Base-by-base conservation (phyloP, 2,329 filamentous ascomycete species). In the Diaporthe sp. region DNA sequence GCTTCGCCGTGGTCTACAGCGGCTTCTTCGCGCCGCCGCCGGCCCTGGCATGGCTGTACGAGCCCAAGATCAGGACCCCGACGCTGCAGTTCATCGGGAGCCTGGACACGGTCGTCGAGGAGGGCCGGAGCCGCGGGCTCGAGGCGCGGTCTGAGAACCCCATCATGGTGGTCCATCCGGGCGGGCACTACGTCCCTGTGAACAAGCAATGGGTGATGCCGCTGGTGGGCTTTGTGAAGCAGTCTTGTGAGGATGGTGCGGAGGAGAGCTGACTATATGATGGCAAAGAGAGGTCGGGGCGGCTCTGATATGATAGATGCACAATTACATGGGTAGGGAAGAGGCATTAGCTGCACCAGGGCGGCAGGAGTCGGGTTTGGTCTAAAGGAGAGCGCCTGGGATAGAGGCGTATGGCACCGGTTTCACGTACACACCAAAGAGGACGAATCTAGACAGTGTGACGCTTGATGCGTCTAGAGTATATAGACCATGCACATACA, bases 111-210 rank as follows among this genome's bases (percentile, higher is more conserved):
- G 94, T 98, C 0, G 96, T 98, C 0, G 94, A 95, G 44, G 96
- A 98, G 86, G 84, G 84, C 72, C 87, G 94, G 80, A 94, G 91
- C 82, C 86, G 90, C 80, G 89, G 87, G 31, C 84, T 98, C 75
- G 88, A 94, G 3, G 92, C 95, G 34, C 88, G 89, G 62, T 95
- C 92, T 82, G 87, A 84, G 39, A 88, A 87, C 42, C 87, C 88
- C 0, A 61, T 87, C 81, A 87, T 91, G 78, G 81, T 91, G 79
- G 90, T 93, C 79, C 95, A 98, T 84, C 96, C 96, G 1, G 96
- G 96, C 10, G 96, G 96, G 0, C 96, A 98, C 83, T 95, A 98
- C 81, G 90, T 98, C 80, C 96, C 96, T 0, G 92, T 95, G 76
- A 91, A 93, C 79, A 95, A 94, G 86, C 93, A 95, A 79, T 97